A percentile compares a stretch with the other conserved stretches of the same genome.
These are phyloP conservation scores for Cytospora schulzeri DNA, from an alignment of 2,329 filamentous ascomycete species.

Conservation along the genomic window DNA sequence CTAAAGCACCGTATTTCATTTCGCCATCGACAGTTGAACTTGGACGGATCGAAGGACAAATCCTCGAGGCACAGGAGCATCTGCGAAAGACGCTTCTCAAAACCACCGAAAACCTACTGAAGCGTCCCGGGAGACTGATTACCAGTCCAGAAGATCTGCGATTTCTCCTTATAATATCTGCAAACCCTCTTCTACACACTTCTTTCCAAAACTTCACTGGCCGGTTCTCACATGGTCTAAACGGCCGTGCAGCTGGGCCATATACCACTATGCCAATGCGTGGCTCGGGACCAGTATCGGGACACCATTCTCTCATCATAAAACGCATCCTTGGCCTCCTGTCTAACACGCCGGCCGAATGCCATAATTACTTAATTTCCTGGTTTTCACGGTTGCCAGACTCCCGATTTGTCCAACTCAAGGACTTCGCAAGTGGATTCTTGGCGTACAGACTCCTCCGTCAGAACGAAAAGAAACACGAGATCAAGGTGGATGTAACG, in stretches of 20 bases:
- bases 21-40: conserved; percentile 41
- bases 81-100: conserved; percentile 72
- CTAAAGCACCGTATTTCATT: conserved; percentile 36
- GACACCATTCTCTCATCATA: conserved; percentile 79
- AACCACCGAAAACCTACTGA: conserved; percentile 76
- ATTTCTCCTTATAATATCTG: conserved; percentile 76
- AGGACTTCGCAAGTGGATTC: conserved; percentile 77
- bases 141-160: conserved; percentile 70
- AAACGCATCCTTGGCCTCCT: conserved; percentile 82
- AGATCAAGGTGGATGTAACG: conserved; percentile 60
- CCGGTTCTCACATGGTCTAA: conserved; percentile 38
- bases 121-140: conserved; percentile 73
- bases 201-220: conserved; percentile 45
- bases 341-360: conserved; percentile 73
- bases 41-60: conserved; percentile 49
- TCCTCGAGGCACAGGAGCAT: conserved; percentile 65
- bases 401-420: conserved; percentile 68
- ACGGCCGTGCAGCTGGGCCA: conserved; percentile 25
- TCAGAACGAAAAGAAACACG: conserved; percentile 67
- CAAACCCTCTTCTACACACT: conserved; percentile 73
- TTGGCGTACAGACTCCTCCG: conserved; percentile 78
- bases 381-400: conserved; percentile 78
- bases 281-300: conserved; percentile 50
- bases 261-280: conserved; percentile 29
- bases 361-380: conserved; percentile 73